Evolutionary conservation across 345 rosid species (phyloP), one percentile per base, ranked within the genome.

Genomic region (Eucalyptus erythrocorys): DNA sequence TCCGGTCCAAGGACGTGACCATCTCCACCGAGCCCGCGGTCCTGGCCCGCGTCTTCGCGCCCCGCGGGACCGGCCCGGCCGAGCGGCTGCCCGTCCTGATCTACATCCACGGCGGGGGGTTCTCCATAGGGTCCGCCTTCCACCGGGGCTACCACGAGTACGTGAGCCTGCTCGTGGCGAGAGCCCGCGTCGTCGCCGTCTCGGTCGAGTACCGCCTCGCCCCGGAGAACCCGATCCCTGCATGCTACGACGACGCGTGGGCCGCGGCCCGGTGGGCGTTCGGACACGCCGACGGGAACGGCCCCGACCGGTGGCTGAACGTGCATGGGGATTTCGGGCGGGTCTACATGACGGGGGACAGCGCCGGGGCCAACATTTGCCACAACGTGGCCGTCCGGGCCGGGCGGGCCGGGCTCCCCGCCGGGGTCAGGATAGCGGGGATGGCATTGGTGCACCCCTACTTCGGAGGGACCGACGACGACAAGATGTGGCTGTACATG

Each of bases 101-200:
- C 4, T 50, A 85, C 89, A 88, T 88, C 87, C 94, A 94, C 34
- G 95, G 96, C 6, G 94, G 96, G 12, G 94, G 90, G 45, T 94
- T 94, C 92, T 89, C 91, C 85, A 81, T 89, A 45, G 94, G 91
- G 27, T 87, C 95, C 1, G 91, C 96, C 47, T 88, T 87, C 47
- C 89, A 93, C 2, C 93, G 89, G n/a, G 81, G 64, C 22, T 90
- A 87, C 87, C 91, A 92, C 37, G 53, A 87, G 49, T 92, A 90
- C 85, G 85, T 94, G 57, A 88, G 51, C 9, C 6, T 89, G 45
- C 86, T 93, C 9, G 94, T 90, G 11, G 81, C 93, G 37, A 90
- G 89, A 3, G 91, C 96, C 21, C 34, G 71, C 3, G 90, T 87
- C 43, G 32, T 94, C 12, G 89, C 90, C 0, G 85, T 93, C 10